These are phyloP conservation scores for Borealophlyctis nickersoniae DNA, from an alignment of 192 early-diverging fungal genomes.

Conservation along the genomic window DNA sequence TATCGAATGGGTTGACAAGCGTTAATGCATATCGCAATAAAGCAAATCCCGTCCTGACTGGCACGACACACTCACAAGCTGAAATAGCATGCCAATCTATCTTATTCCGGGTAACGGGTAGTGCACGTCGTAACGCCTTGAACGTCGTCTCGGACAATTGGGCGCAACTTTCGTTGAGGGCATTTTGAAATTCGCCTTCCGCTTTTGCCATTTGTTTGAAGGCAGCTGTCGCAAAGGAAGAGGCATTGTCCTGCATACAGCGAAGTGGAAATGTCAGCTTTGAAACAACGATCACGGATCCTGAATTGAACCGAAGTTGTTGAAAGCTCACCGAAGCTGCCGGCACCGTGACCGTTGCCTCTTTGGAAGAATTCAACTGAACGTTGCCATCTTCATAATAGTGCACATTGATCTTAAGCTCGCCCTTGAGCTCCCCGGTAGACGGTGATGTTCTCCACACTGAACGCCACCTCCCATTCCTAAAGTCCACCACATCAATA, in stretches of 20 bases:
- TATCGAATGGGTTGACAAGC: not conserved
- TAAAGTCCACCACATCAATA: conserved; percentile 7
- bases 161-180: conserved; percentile 76
- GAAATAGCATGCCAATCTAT: conserved; percentile 89
- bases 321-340: conserved; percentile 6
- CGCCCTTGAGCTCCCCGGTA: conserved; percentile 63
- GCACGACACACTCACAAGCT: conserved; percentile 59
- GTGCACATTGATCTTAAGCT: conserved; percentile 79
- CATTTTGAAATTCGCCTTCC: conserved; percentile 80
- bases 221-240: conserved; percentile 48
- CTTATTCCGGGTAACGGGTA: conserved; percentile 90
- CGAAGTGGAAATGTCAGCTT: not conserved
- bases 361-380: conserved; percentile 81
- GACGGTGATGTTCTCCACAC: conserved; percentile 69
- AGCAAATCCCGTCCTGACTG: too few relatives aligned
- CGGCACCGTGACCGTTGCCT: conserved; percentile 36
- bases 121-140: conserved; percentile 80
- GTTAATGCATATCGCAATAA: not conserved
- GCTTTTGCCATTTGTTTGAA: conserved; percentile 63
- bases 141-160: conserved; percentile 86
- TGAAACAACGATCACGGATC: conserved; percentile 3
- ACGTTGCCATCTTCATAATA: conserved; percentile 99
- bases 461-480: conserved; percentile 92
- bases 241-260: conserved; percentile 29
- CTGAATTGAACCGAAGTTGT: not conserved